Evolutionary conservation across 2,329 filamentous ascomycete species (phyloP).

Genomic region (Colletotrichum sojae): DNA sequence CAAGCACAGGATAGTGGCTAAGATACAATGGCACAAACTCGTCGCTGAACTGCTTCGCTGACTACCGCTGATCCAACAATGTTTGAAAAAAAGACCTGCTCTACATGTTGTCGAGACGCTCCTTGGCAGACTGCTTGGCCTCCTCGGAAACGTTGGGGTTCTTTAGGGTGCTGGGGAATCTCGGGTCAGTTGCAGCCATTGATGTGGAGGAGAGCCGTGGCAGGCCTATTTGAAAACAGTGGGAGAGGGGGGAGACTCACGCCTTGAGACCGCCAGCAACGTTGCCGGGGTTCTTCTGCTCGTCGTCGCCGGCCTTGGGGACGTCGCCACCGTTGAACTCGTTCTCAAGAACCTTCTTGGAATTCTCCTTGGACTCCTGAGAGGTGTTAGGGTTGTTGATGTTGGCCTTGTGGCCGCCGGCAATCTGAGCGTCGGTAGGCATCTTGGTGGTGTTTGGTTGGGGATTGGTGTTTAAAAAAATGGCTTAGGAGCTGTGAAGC

Average conservation of each 20-base stretch:
- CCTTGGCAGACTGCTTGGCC: slow-evolving; percentile 68
- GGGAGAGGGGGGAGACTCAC: slow-evolving; percentile 50
- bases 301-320: slow-evolving; percentile 50
- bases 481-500: neutral
- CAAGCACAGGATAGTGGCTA: neutral
- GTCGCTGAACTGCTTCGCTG: neutral
- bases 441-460: slow-evolving; percentile 56
- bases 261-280: slow-evolving; percentile 67
- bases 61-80: neutral
- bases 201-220: no score
- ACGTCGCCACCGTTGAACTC: slow-evolving; percentile 61
- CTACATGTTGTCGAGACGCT: slow-evolving; percentile 62
- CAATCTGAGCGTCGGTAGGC: slow-evolving; percentile 65
- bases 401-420: slow-evolving; percentile 72
- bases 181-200: no score
- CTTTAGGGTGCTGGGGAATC: slow-evolving; percentile 65
- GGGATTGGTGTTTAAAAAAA: no score
- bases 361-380: slow-evolving; percentile 69
- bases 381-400: slow-evolving; percentile 70
- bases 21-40: slow-evolving; percentile 1
- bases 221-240: no score
- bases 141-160: slow-evolving; percentile 71
- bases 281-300: slow-evolving; percentile 67
- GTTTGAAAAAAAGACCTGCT: neutral
- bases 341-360: slow-evolving; percentile 65